These are phyloP conservation scores for Cochlearia excelsa DNA, from an alignment of 345 rosid genomes.

Conservation along the genomic window DNA sequence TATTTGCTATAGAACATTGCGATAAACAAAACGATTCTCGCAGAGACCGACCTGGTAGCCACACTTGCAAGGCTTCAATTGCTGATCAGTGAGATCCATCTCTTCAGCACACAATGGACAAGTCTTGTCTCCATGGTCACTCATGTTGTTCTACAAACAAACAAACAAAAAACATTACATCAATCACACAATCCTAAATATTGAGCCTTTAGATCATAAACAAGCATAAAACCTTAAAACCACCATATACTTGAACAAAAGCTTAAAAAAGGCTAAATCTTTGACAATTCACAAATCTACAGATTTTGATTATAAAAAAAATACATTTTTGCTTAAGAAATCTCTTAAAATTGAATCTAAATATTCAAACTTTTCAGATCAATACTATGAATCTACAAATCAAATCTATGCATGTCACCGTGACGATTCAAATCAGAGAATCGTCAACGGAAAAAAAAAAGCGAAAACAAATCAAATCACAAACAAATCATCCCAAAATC, in stretches of 20 bases:
- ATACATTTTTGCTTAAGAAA: background rate
- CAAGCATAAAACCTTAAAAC: background rate
- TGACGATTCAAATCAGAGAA: constrained; percentile 8
- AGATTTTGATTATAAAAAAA: background rate
- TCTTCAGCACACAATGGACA: constrained; percentile 79
- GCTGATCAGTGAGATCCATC: constrained; percentile 84
- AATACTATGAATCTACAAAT: constrained; percentile 3
- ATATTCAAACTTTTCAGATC: constrained; percentile 25
- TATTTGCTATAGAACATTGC: background rate
- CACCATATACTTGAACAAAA: background rate
- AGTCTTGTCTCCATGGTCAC: constrained; percentile 70
- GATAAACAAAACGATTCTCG: background rate
- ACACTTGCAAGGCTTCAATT: constrained; percentile 82
- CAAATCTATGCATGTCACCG: constrained; percentile 26
- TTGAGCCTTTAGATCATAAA: background rate
- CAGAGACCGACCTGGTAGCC: constrained; percentile 64
- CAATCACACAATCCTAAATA: background rate
- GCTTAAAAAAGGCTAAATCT: too few relatives aligned
- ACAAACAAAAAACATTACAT: background rate
- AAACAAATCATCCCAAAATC: constrained; percentile 7
- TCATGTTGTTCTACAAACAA: constrained; percentile 49
- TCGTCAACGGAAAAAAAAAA: constrained; percentile 22
- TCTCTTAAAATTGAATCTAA: constrained; percentile 3
- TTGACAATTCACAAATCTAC: too few relatives aligned
- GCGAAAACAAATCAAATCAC: constrained; percentile 4